phyloP scores from a whole-genome alignment of 1,284 basidiomycete genomes.

The Ustilago tritici region DNA sequence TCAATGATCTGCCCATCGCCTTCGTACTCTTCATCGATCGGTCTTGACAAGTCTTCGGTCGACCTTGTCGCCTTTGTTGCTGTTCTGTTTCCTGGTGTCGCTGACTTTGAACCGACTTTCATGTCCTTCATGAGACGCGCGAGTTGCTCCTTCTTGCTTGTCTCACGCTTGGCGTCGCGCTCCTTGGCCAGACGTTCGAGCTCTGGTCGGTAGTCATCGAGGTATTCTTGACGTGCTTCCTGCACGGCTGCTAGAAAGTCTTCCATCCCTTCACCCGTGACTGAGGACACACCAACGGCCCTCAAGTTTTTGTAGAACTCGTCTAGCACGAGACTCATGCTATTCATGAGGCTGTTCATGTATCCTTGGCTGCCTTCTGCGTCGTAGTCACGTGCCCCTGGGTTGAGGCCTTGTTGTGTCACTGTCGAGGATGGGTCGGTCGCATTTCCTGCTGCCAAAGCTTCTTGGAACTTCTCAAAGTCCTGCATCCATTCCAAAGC shows the following conservation, averaged over 20 bases:
- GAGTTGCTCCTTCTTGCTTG: conserved; percentile 78
- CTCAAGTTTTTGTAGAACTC: conserved; percentile 98
- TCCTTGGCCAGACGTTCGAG: conserved; percentile 77
- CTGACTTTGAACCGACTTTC: conserved; percentile 68
- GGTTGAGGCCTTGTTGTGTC: conserved; percentile 28
- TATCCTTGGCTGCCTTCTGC: conserved; percentile 79
- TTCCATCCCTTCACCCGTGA: conserved; percentile 91
- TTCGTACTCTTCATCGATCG: conserved; percentile 59
- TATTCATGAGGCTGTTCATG: conserved; percentile 99
- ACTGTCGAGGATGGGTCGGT: conserved; percentile 72
- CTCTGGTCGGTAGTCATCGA: conserved; percentile 90
- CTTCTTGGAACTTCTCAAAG: conserved; percentile 80
- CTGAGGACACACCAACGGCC: conserved; percentile 94
- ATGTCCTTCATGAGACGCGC: conserved; percentile 87
- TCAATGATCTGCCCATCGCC: conserved; percentile 69
- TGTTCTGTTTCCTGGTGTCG: background rate
- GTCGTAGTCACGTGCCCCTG: conserved; percentile 29
- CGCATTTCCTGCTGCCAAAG: conserved; percentile 70
- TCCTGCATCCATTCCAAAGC: conserved; percentile 98
- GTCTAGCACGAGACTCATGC: conserved; percentile 97
- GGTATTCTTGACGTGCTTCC: conserved; percentile 85
- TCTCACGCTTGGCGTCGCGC: conserved; percentile 76
- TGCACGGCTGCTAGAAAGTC: conserved; percentile 93
- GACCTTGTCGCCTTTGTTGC: conserved; percentile 22
- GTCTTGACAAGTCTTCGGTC: conserved; percentile 39